Base-by-base conservation (phyloP, 192 early-diverging fungal species). In the Dissophora ornata region DNA sequence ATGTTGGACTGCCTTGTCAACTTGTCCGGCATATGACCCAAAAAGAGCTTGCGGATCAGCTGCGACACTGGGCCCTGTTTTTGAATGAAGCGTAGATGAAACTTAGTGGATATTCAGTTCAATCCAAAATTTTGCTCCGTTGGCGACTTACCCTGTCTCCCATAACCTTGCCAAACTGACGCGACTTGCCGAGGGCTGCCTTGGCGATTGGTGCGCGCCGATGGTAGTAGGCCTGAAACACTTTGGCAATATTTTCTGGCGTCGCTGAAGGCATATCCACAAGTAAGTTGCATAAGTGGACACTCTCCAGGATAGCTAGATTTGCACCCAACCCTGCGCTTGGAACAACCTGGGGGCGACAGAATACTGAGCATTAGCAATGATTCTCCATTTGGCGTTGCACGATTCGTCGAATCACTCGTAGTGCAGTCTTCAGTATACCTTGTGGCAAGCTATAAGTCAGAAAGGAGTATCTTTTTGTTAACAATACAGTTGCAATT, bases 101-200 rank as follows among this genome's bases (percentile, higher is more conserved):
- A n/a, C n/a, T n/a, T n/a, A n/a, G n/a, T n/a, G n/a, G n/a, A n/a
- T n/a, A n/a, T n/a, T n/a, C n/a, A n/a, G n/a, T n/a, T n/a, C n/a
- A n/a, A n/a, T n/a, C n/a, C n/a, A n/a, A 54, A 19, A 24, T n/a
- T n/a, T n/a, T n/a, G n/a, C n/a, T 13, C 13, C n/a, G n/a, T n/a
- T n/a, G n/a, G n/a, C n/a, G n/a, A n/a, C 36, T 24, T 77, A 77
- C 71, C n/a, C 65, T 48, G 18, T 77, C 57, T 0, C 57, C 58
- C 73, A 77, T 77, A 4, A 77, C 65, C 44, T 77, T 77, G 12
- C 73, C 73, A 62, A 77, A 77, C 30, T 67, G 64, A 6, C 64
- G 56, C 11, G 73, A 59, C 15, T 77, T 77, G n/a, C 44, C 48
- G 25, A 77, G 28, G 1, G 73, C 73, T 4, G 36, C 36, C 34